Percentiles rank a stretch among this genome's conserved stretches.
phyloP scores from a whole-genome alignment of 768 basidiomycete genomes.

The Pholiota molesta region DNA sequence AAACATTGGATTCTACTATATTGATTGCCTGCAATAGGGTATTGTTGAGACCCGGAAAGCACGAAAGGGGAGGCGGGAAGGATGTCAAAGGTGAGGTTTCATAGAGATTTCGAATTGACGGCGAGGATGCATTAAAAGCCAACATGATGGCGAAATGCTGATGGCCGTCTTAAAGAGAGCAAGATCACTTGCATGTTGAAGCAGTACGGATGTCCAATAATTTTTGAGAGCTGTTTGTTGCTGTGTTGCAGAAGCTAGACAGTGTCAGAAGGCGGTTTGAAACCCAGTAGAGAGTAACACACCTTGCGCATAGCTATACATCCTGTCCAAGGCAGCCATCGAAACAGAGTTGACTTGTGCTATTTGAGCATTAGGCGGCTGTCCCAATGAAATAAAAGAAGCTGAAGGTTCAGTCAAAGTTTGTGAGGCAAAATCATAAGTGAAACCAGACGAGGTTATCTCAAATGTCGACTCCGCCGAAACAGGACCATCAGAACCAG shows the following conservation, averaged over 20 bases:
- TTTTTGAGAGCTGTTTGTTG: slow-evolving; percentile 46
- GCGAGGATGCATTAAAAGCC: slow-evolving; percentile 60
- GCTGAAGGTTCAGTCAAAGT: slow-evolving; percentile 44
- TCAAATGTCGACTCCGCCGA: slow-evolving; percentile 38
- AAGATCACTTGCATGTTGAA: slow-evolving; percentile 46
- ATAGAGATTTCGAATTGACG: slow-evolving; percentile 42
- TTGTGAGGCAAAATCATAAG: slow-evolving; percentile 63
- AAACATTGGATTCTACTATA: slow-evolving; percentile 52
- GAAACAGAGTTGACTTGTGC: slow-evolving; percentile 41
- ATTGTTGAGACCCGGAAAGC: slow-evolving; percentile 55
- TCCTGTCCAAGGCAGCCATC: slow-evolving; percentile 49
- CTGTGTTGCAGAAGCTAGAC: slow-evolving; percentile 60
- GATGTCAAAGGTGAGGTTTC: slow-evolving; percentile 39
- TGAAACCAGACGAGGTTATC: slow-evolving; percentile 50
- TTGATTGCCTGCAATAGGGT: slow-evolving; percentile 45
- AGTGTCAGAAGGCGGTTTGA: slow-evolving; percentile 2
- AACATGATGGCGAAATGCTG: slow-evolving; percentile 48
- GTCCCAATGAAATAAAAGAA: slow-evolving; percentile 48
- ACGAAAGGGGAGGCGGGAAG: slow-evolving; percentile 64
- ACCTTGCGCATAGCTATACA: slow-evolving; percentile 67
- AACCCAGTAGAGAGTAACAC: slow-evolving; percentile 21
- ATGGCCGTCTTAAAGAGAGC: slow-evolving; percentile 49
- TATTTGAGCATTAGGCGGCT: slow-evolving; percentile 49
- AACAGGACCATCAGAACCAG: slow-evolving; percentile 42
- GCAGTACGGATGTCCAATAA: slow-evolving; percentile 59